phyloP scores from a whole-genome alignment of 345 rosid genomes.

The Eucalyptus camaldulensis region DNA sequence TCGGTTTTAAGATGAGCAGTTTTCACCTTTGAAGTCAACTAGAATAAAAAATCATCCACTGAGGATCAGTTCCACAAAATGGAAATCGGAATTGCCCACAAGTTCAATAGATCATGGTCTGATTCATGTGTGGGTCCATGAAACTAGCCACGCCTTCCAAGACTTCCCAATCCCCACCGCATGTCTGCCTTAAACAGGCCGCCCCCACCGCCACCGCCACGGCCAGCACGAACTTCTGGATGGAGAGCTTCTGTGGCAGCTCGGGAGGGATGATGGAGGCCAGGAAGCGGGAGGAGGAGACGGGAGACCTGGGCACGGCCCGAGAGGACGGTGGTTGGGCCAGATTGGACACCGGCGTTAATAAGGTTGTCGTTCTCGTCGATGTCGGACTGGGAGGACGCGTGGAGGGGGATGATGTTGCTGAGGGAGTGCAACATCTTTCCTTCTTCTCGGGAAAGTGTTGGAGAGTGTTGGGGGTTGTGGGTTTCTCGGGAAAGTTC shows the following conservation, averaged over 20 bases:
- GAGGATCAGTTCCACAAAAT: neutral
- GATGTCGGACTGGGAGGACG: conserved; percentile 88
- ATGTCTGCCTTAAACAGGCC: neutral
- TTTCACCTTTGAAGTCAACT: too few relatives aligned
- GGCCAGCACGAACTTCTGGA: conserved; percentile 1
- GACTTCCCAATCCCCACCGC: neutral
- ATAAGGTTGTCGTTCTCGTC: conserved; percentile 96
- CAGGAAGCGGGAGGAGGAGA: conserved; percentile 58
- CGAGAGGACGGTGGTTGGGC: conserved; percentile 58
- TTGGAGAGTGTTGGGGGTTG: neutral
- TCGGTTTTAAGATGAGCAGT: accelerated
- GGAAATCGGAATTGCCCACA: neutral
- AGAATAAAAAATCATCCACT: too few relatives aligned
- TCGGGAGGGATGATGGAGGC: conserved; percentile 64
- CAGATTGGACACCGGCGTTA: conserved; percentile 55
- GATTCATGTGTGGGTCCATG: neutral
- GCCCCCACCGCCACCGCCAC: neutral
- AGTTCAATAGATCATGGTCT: neutral
- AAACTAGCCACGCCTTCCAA: neutral
- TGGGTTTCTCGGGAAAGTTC: neutral
- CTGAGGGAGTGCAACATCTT: conserved; percentile 49
- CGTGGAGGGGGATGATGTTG: conserved; percentile 65
- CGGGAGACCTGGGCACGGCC: conserved; percentile 70
- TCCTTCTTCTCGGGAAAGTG: neutral
- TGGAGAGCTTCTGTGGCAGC: neutral